Percentiles rank a stretch among this genome's conserved stretches.
phyloP scores from a whole-genome alignment of 2,329 filamentous ascomycete species.

The Ophidiomyces ophidiicola region DNA sequence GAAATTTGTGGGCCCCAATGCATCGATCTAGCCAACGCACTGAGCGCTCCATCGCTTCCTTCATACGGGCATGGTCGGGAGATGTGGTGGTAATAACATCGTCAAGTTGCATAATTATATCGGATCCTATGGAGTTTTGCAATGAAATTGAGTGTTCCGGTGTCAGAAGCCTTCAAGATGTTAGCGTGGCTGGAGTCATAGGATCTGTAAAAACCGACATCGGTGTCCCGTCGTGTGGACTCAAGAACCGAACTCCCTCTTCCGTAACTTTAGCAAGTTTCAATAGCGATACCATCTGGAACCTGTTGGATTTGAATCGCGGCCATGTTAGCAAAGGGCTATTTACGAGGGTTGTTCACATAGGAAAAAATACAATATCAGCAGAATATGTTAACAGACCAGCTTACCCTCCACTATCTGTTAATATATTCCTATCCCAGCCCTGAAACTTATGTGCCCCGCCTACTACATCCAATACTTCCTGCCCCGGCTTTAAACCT shows the following conservation, averaged over 20 bases:
- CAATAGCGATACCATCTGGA: slow-evolving; percentile 96
- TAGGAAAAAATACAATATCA: too few relatives aligned
- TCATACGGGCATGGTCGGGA: slow-evolving; percentile 74
- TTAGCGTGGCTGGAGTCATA: background rate
- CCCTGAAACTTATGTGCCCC: slow-evolving; percentile 90
- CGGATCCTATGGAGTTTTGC: slow-evolving; percentile 93
- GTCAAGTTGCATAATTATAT: slow-evolving; percentile 99
- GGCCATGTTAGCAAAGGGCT: too few relatives aligned
- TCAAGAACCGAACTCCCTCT: slow-evolving; percentile 89
- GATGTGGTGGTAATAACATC: slow-evolving; percentile 96
- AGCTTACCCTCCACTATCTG: slow-evolving; percentile 45
- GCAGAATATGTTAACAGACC: background rate
- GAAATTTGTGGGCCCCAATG: slow-evolving; percentile 76
- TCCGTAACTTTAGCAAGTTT: slow-evolving; percentile 90
- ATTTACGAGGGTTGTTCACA: background rate
- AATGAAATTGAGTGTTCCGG: slow-evolving; percentile 93
- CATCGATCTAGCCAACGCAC: slow-evolving; percentile 94
- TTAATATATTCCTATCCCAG: slow-evolving; percentile 92
- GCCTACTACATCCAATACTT: slow-evolving; percentile 71
- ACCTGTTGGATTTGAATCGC: slow-evolving; percentile 46
- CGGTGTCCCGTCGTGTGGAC: slow-evolving; percentile 83
- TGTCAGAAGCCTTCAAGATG: slow-evolving; percentile 57
- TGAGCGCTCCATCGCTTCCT: slow-evolving; percentile 87
- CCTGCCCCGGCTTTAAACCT: slow-evolving; percentile 86
- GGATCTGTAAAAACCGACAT: slow-evolving; percentile 46